phyloP scores from a whole-genome alignment of 192 early-diverging fungal species.

The Backusella parvicylindrica region DNA sequence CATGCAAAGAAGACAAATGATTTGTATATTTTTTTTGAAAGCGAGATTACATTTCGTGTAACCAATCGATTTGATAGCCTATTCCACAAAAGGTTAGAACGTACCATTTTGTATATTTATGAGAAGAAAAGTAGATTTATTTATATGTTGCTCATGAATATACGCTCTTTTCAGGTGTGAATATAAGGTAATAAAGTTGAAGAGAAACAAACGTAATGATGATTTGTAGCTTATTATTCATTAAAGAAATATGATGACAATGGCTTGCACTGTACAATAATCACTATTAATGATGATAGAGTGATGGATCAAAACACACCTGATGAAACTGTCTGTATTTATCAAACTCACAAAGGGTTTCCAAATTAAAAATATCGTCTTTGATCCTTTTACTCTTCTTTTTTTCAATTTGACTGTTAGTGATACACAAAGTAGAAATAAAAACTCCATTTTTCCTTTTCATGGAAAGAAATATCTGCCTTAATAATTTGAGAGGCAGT shows the following conservation, averaged over 20 bases:
- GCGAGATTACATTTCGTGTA: background rate
- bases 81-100: constrained; percentile 5
- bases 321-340: no score
- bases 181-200: no score
- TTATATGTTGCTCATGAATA: no score
- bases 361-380: no score
- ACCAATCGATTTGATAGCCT: background rate
- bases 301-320: no score
- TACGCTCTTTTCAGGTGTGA: no score
- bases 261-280: no score
- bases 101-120: constrained; percentile 14
- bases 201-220: no score
- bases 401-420: background rate
- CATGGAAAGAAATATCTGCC: background rate
- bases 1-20: background rate
- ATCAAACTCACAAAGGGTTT: no score
- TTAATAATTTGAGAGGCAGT: background rate
- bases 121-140: background rate
- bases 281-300: no score
- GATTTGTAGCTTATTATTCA: no score
- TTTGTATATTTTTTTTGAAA: background rate
- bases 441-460: background rate
- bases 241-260: no score
- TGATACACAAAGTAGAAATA: background rate
- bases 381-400: background rate